These are phyloP conservation scores for Closterium sp. DNA, from an alignment of 139 green algal species.

Conservation along the genomic window DNA sequence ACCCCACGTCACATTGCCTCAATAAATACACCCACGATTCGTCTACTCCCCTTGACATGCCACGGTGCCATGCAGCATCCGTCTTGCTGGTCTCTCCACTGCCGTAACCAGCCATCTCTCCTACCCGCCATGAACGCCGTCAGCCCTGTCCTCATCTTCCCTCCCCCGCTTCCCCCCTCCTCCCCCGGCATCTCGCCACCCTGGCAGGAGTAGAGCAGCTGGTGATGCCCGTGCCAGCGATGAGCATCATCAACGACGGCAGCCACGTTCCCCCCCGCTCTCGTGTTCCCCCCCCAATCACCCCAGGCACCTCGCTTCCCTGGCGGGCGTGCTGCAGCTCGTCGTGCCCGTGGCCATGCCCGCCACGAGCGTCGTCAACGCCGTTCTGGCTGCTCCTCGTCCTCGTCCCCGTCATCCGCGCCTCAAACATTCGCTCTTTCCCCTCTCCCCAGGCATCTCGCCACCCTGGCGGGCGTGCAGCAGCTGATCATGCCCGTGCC, in stretches of 20 bases:
- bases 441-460: conserved; percentile 28
- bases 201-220: conserved; percentile 91
- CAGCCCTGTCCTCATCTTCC: conserved; percentile 61
- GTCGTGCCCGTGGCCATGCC: conserved; percentile 97
- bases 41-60: too few species aligned
- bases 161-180: background rate
- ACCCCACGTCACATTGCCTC: too few species aligned
- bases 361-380: conserved; percentile 99
- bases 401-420: background rate
- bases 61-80: too few species aligned
- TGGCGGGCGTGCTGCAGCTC: conserved; percentile 90
- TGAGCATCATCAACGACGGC: conserved; percentile 99
- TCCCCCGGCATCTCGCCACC: conserved; percentile 57
- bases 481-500: conserved; percentile 96
- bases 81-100: too few species aligned
- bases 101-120: conserved; percentile 63
- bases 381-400: conserved; percentile 46
- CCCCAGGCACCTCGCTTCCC: conserved; percentile 62
- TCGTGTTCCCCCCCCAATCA: too few species aligned
- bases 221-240: conserved; percentile 92
- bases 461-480: conserved; percentile 86
- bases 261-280: too few species aligned
- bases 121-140: conserved; percentile 99
- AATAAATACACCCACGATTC: too few species aligned
- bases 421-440: background rate